Percentiles rank a stretch among this genome's conserved stretches.
These are phyloP conservation scores for Pythium biforme DNA, from an alignment of 352 stramenopile species.

Conservation along the genomic window DNA sequence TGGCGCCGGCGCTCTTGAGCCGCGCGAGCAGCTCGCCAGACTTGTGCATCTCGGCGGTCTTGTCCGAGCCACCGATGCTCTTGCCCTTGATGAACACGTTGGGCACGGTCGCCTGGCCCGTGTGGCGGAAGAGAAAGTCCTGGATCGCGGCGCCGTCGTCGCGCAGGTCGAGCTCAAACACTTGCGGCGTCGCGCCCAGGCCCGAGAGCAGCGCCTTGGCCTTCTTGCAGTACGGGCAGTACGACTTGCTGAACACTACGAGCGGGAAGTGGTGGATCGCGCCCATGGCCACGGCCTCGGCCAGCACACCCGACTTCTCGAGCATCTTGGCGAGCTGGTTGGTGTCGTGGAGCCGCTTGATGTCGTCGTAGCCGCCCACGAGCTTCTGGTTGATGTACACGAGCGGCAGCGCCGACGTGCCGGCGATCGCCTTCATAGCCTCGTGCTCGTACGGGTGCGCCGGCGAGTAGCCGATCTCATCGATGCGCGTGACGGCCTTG, in stretches of 20 bases:
- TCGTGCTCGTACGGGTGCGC: slow-evolving; percentile 69
- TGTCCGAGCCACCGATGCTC: slow-evolving; percentile 94
- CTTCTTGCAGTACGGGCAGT: slow-evolving; percentile 86
- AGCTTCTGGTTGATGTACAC: slow-evolving; percentile 95
- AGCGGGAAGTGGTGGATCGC: slow-evolving; percentile 67
- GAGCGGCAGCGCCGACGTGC: slow-evolving; percentile 91
- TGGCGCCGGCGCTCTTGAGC: slow-evolving; percentile 68
- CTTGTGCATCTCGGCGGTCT: slow-evolving; percentile 84
- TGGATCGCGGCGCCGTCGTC: slow-evolving; percentile 92
- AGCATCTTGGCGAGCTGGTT: slow-evolving; percentile 89
- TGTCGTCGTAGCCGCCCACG: slow-evolving; percentile 93
- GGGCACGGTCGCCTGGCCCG: slow-evolving; percentile 94
- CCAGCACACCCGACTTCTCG: slow-evolving; percentile 61
- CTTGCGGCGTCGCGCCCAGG: slow-evolving; percentile 57
- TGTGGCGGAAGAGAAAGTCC: slow-evolving; percentile 88
- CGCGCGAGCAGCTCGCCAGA: slow-evolving; percentile 90
- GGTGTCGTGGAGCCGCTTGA: slow-evolving; percentile 78
- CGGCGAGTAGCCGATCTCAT: slow-evolving; percentile 55
- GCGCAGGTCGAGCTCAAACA: slow-evolving; percentile 81
- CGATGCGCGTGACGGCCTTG: slow-evolving; percentile 50
- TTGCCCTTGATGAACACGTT: slow-evolving; percentile 98
- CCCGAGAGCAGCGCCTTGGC: slow-evolving; percentile 65
- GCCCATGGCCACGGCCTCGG: slow-evolving; percentile 70
- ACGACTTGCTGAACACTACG: slow-evolving; percentile 87
- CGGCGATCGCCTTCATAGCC: slow-evolving; percentile 87